phyloP scores from a whole-genome alignment of 140 eudicot genomes.

The Bidens hawaiensis region DNA sequence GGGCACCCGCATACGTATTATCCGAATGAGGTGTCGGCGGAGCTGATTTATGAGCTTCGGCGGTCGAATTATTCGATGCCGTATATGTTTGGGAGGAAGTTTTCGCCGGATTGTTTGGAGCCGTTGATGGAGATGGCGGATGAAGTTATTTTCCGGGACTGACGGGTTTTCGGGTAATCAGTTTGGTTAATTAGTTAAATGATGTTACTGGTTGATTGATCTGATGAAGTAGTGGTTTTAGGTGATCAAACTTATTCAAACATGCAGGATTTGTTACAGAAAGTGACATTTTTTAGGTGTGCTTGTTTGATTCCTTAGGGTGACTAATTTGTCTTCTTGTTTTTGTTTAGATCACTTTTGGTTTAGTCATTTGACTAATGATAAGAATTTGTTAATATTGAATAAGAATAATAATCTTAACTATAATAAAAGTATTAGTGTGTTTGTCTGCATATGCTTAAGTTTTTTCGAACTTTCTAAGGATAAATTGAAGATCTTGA shows the following conservation, averaged over 20 bases:
- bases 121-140: constrained; percentile 68
- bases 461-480: neutral
- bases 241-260: constrained; percentile 30
- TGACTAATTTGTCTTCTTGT: constrained; percentile 34
- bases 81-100: constrained; percentile 85
- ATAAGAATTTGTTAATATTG: neutral
- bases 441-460: neutral
- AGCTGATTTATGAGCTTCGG: constrained; percentile 62
- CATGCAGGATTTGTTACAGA: constrained; percentile 21
- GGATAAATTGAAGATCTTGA: neutral
- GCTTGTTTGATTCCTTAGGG: constrained; percentile 15
- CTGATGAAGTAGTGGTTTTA: constrained; percentile 3
- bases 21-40: constrained; percentile 57
- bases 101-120: constrained; percentile 70
- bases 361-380: constrained; percentile 12
- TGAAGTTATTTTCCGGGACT: constrained; percentile 66
- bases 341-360: constrained; percentile 18
- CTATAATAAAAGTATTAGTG: constrained; percentile 3
- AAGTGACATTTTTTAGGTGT: constrained; percentile 28
- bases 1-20: constrained; percentile 85
- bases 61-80: constrained; percentile 45
- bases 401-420: neutral
- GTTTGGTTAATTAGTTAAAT: neutral
- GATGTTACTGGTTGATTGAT: neutral
- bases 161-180: constrained; percentile 25